These are phyloP conservation scores for Dactylonectria estremocensis DNA, from an alignment of 2,329 filamentous ascomycete species.

Conservation along the genomic window DNA sequence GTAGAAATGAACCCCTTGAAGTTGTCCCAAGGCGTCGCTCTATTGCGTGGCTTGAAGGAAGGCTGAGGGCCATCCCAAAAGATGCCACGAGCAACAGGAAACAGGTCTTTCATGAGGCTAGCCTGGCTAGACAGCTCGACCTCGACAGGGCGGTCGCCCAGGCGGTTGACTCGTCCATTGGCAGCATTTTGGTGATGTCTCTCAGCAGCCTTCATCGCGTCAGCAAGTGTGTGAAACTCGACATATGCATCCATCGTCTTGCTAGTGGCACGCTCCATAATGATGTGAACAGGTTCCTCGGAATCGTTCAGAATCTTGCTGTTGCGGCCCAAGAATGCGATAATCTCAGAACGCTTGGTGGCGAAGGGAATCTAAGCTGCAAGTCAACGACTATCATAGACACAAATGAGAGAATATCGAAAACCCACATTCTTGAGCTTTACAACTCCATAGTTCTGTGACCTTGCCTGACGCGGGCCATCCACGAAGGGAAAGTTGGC, in stretches of 20 bases:
- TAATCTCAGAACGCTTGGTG: constrained; percentile 67
- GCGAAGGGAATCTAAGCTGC: constrained; percentile 69
- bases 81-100: constrained; percentile 71
- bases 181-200: constrained; percentile 59
- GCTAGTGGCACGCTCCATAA: constrained; percentile 74
- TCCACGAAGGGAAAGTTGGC: constrained; percentile 65
- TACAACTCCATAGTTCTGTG: constrained; percentile 60
- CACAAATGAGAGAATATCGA: no score
- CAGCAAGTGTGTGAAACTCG: constrained; percentile 68
- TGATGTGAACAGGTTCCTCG: constrained; percentile 73
- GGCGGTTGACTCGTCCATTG: constrained; percentile 61
- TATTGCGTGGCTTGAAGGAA: constrained; percentile 52
- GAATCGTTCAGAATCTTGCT: constrained; percentile 68
- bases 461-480: constrained; percentile 50
- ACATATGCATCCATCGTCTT: constrained; percentile 76
- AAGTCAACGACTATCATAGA: background rate
- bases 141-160: constrained; percentile 72
- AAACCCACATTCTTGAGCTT: constrained; percentile 66
- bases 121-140: constrained; percentile 71
- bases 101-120: constrained; percentile 73
- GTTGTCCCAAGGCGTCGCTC: constrained; percentile 62
- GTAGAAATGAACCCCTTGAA: constrained; percentile 74
- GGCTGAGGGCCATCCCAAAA: constrained; percentile 68
- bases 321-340: constrained; percentile 73
- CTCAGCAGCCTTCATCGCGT: constrained; percentile 68